phyloP scores from a whole-genome alignment of 768 basidiomycete species.

The Leucosporidium scottii region DNA sequence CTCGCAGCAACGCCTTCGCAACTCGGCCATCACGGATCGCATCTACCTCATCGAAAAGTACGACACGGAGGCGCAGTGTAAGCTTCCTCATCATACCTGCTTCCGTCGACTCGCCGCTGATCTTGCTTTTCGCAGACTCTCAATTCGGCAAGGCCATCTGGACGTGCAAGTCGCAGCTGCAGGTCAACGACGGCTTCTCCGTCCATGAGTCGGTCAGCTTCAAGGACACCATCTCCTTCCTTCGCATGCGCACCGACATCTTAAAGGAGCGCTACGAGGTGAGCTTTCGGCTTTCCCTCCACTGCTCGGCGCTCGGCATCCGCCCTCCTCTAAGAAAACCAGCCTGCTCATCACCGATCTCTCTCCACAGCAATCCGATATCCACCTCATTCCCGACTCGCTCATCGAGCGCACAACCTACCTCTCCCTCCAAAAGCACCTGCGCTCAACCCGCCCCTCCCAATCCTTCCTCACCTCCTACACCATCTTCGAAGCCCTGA shows the following conservation, averaged over 20 bases:
- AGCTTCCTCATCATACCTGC: neutral
- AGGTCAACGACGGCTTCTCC: constrained; percentile 44
- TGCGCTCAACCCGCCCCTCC: constrained; percentile 34
- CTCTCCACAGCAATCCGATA: constrained; percentile 13
- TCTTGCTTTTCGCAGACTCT: constrained; percentile 26
- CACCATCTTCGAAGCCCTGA: constrained; percentile 40
- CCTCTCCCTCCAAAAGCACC: constrained; percentile 38
- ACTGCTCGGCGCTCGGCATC: neutral
- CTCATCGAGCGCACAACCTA: constrained; percentile 40
- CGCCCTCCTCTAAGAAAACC: neutral
- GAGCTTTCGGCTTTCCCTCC: neutral
- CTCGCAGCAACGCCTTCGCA: constrained; percentile 41
- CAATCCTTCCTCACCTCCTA: constrained; percentile 39
- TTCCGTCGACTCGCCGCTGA: neutral
- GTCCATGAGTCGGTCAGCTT: constrained; percentile 42
- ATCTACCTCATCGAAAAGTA: constrained; percentile 46
- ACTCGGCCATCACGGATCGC: constrained; percentile 42
- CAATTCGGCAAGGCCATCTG: constrained; percentile 38
- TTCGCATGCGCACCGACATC: constrained; percentile 41
- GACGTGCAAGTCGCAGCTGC: constrained; percentile 45
- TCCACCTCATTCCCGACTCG: constrained; percentile 41
- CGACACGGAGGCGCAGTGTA: constrained; percentile 16
- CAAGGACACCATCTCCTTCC: constrained; percentile 42
- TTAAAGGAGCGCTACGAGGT: constrained; percentile 38
- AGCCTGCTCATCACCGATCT: too few relatives aligned